Percentiles rank a stretch among this genome's conserved stretches.
Conservation (phyloP, 352 stramenopile genomes). For the Elongisporangium anandrum region DNA sequence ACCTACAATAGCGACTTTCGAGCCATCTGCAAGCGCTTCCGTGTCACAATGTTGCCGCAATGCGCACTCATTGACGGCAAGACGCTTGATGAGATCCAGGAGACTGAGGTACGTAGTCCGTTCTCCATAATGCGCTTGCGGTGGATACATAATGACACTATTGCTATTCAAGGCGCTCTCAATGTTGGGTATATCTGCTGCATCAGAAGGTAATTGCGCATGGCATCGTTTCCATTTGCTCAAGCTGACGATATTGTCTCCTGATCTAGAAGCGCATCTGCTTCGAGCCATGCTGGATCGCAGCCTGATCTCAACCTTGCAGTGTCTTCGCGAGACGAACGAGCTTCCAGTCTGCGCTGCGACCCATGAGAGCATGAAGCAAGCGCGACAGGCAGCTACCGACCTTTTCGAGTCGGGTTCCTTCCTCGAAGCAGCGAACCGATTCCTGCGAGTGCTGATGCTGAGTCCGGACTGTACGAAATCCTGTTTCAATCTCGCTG, state of each 20-base stretch:
- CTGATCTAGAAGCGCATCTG: not conserved
- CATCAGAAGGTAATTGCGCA: not conserved
- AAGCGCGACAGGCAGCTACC: conserved; percentile 38
- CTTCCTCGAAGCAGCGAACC: conserved; percentile 34
- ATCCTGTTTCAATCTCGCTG: conserved; percentile 72
- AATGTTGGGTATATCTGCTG: not conserved
- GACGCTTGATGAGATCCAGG: not conserved
- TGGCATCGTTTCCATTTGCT: not conserved
- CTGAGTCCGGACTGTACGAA: conserved; percentile 48
- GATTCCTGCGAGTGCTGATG: conserved; percentile 46
- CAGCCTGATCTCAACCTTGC: not conserved
- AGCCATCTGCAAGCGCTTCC: conserved; percentile 32
- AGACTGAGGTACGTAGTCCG: not conserved
- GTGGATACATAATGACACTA: too few species aligned
- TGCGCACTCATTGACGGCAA: conserved; percentile 23
- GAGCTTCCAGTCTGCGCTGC: not conserved
- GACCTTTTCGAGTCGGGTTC: conserved; percentile 50
- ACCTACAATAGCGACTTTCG: conserved; percentile 23
- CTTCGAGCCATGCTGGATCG: not conserved
- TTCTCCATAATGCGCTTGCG: too few species aligned
- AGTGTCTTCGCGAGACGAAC: not conserved
- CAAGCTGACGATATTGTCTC: not conserved
- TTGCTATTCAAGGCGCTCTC: not conserved
- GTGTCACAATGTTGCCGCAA: conserved; percentile 31
- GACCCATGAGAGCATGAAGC: conserved; percentile 20